Percentiles rank a stretch among this genome's conserved stretches.
These are phyloP conservation scores for Crithidia sp. DNA, from an alignment of 208 protist species.

Conservation along the genomic window DNA sequence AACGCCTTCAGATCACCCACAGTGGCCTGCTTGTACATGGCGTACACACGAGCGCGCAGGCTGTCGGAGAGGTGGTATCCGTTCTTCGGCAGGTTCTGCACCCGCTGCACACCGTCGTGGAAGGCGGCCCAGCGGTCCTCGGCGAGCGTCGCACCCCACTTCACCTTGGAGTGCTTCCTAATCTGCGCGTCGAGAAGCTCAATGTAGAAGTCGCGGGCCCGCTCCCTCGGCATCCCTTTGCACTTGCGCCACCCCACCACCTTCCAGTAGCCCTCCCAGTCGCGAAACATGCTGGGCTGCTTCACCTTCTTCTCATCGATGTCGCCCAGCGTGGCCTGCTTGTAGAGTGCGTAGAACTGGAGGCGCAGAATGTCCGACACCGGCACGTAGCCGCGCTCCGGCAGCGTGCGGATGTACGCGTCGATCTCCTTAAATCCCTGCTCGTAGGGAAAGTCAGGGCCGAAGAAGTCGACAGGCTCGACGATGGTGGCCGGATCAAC, in stretches of 20 bases:
- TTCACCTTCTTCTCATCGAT: conserved; percentile 76
- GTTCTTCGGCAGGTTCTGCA: conserved; percentile 64
- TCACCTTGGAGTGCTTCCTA: conserved; percentile 30
- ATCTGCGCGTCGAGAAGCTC: conserved; percentile 44
- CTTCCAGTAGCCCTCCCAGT: conserved; percentile 85
- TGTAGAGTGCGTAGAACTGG: conserved; percentile 88
- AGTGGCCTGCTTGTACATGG: conserved; percentile 86
- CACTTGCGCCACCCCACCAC: conserved; percentile 89
- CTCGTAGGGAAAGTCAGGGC: conserved; percentile 30
- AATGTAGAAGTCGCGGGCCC: conserved; percentile 90
- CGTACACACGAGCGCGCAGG: conserved; percentile 85
- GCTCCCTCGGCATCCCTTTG: conserved; percentile 86
- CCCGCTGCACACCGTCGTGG: conserved; percentile 51
- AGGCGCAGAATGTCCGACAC: conserved; percentile 87
- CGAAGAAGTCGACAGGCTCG: conserved; percentile 42
- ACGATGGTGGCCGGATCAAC: conserved; percentile 27
- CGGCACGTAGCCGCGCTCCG: conserved; percentile 61
- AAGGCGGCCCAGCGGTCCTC: conserved; percentile 55
- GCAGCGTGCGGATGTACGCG: conserved; percentile 69
- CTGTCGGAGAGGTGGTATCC: conserved; percentile 73
- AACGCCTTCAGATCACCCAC: conserved; percentile 79
- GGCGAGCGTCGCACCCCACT: conserved; percentile 26
- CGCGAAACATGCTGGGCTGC: conserved; percentile 39
- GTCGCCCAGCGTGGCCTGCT: conserved; percentile 87
- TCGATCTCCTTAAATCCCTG: conserved; percentile 57